phyloP scores from a whole-genome alignment of 2,329 filamentous ascomycete genomes.

The Fusarium verrucosum region DNA sequence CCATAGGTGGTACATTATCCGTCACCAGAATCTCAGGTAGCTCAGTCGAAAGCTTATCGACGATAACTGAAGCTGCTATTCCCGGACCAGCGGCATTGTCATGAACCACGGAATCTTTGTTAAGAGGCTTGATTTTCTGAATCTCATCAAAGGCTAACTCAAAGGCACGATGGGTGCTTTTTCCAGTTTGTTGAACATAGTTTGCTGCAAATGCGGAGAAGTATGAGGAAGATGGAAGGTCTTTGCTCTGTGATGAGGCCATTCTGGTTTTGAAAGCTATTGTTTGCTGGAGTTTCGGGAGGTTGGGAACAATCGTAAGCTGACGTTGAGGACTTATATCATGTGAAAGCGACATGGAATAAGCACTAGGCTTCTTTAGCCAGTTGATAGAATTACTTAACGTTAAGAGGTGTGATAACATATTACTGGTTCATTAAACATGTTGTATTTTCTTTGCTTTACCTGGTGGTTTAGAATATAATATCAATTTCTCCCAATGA shows the following conservation, averaged over 20 bases:
- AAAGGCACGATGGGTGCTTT: conserved; percentile 43
- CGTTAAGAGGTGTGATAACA: too few relatives aligned
- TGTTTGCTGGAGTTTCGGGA: background rate
- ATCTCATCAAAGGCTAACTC: conserved; percentile 29
- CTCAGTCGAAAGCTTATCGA: conserved; percentile 7
- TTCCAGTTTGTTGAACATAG: conserved; percentile 44
- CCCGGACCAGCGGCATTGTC: conserved; percentile 49
- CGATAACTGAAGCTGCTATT: conserved; percentile 43
- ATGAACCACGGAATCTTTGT: conserved; percentile 42
- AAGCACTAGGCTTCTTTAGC: background rate
- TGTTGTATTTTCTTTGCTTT: background rate
- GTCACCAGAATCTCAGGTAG: conserved; percentile 25
- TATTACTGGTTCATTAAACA: background rate
- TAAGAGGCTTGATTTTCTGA: conserved; percentile 27
- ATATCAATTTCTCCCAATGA: background rate
- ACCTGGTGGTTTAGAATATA: background rate
- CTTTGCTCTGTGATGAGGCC: conserved; percentile 18
- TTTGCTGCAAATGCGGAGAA: conserved; percentile 42
- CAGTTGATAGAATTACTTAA: too few relatives aligned
- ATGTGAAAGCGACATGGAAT: background rate
- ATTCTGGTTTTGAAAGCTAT: conserved; percentile 3
- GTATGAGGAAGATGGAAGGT: conserved; percentile 31
- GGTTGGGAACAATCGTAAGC: background rate
- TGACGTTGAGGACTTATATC: background rate
- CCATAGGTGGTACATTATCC: conserved; percentile 35